phyloP scores from a whole-genome alignment of 2,329 filamentous ascomycete species.

The Colletotrichum brevisporum region DNA sequence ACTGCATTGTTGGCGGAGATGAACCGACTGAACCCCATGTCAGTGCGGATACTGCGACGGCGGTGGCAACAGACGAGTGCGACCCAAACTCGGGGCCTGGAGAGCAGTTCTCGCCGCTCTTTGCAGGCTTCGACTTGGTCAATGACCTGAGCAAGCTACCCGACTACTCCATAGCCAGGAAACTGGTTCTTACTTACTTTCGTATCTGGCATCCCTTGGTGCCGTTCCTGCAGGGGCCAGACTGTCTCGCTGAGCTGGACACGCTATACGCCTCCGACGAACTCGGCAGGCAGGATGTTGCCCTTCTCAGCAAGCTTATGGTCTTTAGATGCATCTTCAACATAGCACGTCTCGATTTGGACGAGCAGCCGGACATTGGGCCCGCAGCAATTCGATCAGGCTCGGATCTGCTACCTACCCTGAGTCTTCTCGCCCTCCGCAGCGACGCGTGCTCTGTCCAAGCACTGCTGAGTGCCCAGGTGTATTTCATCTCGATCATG shows the following conservation, averaged over 20 bases:
- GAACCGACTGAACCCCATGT: background rate
- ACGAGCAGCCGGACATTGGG: constrained; percentile 45
- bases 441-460: constrained; percentile 62
- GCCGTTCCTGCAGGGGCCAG: constrained; percentile 65
- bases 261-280: constrained; percentile 10
- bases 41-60: background rate
- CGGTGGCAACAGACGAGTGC: background rate
- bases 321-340: constrained; percentile 67
- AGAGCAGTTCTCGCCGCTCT: constrained; percentile 1
- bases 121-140: background rate
- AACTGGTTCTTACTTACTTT: constrained; percentile 64
- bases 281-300: background rate
- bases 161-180: constrained; percentile 46
- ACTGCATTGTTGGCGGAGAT: constrained; percentile 34
- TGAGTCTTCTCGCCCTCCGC: constrained; percentile 55
- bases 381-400: constrained; percentile 14
- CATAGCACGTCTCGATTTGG: constrained; percentile 54
- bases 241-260: constrained; percentile 61
- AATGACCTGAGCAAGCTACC: constrained; percentile 15
- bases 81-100: background rate
- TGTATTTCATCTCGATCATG: constrained; percentile 63
- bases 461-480: constrained; percentile 61
- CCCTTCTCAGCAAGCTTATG: constrained; percentile 49
- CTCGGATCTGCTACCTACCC: constrained; percentile 48
- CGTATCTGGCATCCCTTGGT: constrained; percentile 66